phyloP scores from a whole-genome alignment of 1,284 basidiomycete species.

The Polyporus tsugae region DNA sequence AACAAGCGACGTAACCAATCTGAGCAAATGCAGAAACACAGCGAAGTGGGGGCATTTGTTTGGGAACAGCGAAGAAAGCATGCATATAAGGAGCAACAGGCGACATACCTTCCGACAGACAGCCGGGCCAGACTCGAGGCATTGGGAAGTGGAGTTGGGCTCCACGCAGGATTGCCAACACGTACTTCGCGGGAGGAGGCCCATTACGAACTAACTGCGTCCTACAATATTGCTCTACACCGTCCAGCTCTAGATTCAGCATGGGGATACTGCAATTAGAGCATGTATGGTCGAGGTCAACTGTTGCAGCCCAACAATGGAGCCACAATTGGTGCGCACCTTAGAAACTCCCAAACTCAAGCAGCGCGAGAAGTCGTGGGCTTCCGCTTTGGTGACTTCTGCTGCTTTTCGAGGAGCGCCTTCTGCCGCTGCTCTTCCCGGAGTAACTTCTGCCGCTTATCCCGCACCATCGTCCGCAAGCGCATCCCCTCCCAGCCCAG shows the following conservation, averaged over 20 bases:
- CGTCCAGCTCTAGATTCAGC: too few relatives aligned
- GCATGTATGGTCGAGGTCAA: too few relatives aligned
- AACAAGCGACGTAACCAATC: too few relatives aligned
- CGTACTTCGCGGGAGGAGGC: not conserved
- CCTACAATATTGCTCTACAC: too few relatives aligned
- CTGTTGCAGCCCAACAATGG: too few relatives aligned
- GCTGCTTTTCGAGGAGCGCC: not conserved
- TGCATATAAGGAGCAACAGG: not conserved
- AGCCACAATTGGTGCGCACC: not conserved
- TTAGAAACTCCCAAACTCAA: not conserved
- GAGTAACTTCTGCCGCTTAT: conserved; percentile 28
- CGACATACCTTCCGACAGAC: not conserved
- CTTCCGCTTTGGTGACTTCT: not conserved
- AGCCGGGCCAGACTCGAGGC: not conserved
- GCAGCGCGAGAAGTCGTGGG: not conserved
- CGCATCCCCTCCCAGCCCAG: conserved; percentile 82
- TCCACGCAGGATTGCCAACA: not conserved
- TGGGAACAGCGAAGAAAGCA: not conserved
- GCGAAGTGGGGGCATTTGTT: not conserved
- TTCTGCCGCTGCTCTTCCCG: conserved; percentile 2
- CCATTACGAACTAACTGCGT: not conserved
- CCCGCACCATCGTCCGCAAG: conserved; percentile 63
- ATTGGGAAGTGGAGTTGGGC: not conserved
- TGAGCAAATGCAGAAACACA: not conserved
- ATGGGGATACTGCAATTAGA: too few relatives aligned